Conservation (phyloP, 768 basidiomycete species). For the Mycena indigotica region DNA sequence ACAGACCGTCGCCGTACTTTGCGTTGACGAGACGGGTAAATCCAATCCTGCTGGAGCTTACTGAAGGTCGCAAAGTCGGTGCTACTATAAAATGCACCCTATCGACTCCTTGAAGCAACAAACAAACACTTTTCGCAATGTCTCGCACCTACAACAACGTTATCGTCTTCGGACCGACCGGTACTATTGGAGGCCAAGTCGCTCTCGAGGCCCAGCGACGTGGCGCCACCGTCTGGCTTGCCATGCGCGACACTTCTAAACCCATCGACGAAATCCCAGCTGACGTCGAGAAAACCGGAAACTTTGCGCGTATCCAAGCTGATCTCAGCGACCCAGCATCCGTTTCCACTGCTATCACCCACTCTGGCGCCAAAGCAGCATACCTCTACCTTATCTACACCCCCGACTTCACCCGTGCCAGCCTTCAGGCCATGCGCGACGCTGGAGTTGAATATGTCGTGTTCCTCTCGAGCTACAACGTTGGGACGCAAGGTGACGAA, state of each 20-base stretch:
- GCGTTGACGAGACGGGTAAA: too few species aligned
- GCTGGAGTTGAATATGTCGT: not conserved
- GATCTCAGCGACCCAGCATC: not conserved
- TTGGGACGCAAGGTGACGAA: not conserved
- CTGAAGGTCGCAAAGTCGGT: too few species aligned
- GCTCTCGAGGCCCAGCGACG: not conserved
- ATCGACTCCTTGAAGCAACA: too few species aligned
- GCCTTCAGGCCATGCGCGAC: too few species aligned
- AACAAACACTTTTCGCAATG: too few species aligned
- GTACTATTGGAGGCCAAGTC: not conserved
- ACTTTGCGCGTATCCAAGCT: not conserved
- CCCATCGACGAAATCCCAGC: not conserved
- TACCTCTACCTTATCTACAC: not conserved
- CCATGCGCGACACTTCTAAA: too few species aligned
- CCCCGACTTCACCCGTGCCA: not conserved
- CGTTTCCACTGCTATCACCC: not conserved
- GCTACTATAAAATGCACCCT: too few species aligned
- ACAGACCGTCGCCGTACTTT: too few species aligned
- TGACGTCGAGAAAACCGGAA: not conserved
- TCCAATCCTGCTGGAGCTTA: too few species aligned
- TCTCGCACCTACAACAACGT: too few species aligned
- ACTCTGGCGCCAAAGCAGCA: not conserved
- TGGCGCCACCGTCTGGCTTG: not conserved
- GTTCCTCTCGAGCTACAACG: not conserved
- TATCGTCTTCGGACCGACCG: too few species aligned